Evolutionary conservation across 805 yeast species (phyloP).

Genomic region (Pichia phayaonensis): DNA sequence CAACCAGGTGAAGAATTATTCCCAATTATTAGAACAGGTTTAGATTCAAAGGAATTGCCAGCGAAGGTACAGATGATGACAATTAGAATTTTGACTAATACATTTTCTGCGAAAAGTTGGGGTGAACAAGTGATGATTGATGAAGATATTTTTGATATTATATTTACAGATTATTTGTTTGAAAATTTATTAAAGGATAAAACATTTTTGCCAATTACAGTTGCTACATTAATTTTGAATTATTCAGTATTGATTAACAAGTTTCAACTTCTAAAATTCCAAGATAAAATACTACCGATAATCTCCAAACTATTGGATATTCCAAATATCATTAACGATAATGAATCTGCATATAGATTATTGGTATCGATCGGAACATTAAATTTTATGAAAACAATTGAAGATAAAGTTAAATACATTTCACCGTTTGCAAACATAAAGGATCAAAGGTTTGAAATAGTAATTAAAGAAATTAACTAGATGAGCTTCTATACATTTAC

Average conservation of each 20-base stretch:
- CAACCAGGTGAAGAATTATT: constrained; percentile 34
- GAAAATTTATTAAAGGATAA: constrained; percentile 13
- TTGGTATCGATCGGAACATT: constrained; percentile 58
- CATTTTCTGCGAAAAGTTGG: constrained; percentile 40
- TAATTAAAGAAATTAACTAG: constrained; percentile 16
- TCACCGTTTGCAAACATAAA: constrained; percentile 8
- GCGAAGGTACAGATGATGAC: constrained; percentile 45
- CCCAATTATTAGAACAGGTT: constrained; percentile 36
- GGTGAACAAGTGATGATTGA: constrained; percentile 40
- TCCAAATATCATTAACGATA: constrained; percentile 25
- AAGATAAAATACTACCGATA: constrained; percentile 6
- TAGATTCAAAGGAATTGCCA: constrained; percentile 18
- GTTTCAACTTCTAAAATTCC: constrained; percentile 18
- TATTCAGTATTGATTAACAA: constrained; percentile 34
- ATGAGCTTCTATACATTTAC: neutral
- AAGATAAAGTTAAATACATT: constrained; percentile 4
- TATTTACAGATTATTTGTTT: constrained; percentile 25
- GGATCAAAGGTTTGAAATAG: constrained; percentile 15
- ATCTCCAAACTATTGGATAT: constrained; percentile 9
- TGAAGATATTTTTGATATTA: constrained; percentile 31
- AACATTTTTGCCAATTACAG: constrained; percentile 31
- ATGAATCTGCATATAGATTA: constrained; percentile 65
- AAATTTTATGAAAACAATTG: constrained; percentile 19
- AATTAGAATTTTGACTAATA: constrained; percentile 47
- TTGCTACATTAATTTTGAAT: constrained; percentile 43